A percentile compares a stretch with the other conserved stretches of the same genome.
Evolutionary conservation across 164 flowering plant genomes (phyloP).

Genomic region (Platanus orientalis): DNA sequence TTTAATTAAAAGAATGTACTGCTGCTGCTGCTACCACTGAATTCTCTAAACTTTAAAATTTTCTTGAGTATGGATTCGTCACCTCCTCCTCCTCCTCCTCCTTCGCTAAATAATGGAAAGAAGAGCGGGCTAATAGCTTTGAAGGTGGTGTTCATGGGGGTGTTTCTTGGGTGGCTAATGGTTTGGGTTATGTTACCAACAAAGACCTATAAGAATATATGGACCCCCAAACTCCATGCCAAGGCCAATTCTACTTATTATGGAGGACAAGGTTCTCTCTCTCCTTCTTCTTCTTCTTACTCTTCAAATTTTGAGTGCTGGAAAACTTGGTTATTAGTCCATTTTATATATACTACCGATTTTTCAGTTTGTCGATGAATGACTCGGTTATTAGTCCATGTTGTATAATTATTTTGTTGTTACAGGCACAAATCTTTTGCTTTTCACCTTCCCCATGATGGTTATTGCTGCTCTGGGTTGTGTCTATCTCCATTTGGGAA

Average conservation of each 20-base stretch:
- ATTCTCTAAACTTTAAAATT: background rate
- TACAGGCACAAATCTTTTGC: constrained; percentile 43
- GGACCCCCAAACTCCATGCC: constrained; percentile 32
- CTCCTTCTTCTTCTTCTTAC: background rate
- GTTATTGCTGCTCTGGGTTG: constrained; percentile 44
- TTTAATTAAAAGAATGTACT: too few species aligned
- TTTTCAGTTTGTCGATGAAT: too few species aligned
- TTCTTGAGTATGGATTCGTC: background rate
- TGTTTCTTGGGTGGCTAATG: constrained; percentile 44
- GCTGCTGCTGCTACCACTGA: background rate
- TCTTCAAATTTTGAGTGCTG: too few species aligned
- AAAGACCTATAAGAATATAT: constrained; percentile 30
- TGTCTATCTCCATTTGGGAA: constrained; percentile 39
- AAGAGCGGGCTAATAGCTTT: background rate
- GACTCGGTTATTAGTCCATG: too few species aligned
- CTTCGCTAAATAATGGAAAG: background rate
- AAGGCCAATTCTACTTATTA: constrained; percentile 38
- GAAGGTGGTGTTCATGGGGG: constrained; percentile 19
- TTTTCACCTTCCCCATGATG: constrained; percentile 50
- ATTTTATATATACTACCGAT: too few species aligned
- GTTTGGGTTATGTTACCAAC: constrained; percentile 54
- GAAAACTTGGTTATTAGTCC: too few species aligned
- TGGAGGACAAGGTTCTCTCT: constrained; percentile 37
- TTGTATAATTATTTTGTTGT: background rate
- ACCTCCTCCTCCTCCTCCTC: background rate